These are phyloP conservation scores for Kokia cookei DNA, from an alignment of 441 rosid genomes.

Conservation along the genomic window DNA sequence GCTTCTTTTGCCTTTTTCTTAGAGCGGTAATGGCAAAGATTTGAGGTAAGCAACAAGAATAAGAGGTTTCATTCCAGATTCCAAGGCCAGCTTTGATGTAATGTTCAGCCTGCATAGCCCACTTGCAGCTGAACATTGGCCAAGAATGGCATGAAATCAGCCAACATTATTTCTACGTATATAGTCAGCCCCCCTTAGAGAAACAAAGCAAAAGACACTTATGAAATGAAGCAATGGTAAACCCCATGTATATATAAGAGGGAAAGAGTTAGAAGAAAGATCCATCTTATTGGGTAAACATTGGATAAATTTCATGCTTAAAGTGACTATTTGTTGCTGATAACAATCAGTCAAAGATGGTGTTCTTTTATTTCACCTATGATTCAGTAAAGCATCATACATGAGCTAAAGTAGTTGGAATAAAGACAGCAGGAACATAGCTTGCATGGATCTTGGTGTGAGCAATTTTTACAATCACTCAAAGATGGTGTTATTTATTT, in stretches of 20 bases:
- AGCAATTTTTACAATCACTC: too few relatives aligned
- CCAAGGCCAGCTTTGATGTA: conserved; percentile 83
- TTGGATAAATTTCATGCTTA: too few relatives aligned
- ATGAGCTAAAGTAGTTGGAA: not conserved
- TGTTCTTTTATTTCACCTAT: too few relatives aligned
- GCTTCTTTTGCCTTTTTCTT: conserved; percentile 68
- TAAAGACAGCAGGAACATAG: not conserved
- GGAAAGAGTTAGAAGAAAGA: not conserved
- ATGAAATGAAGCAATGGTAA: not conserved
- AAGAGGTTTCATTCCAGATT: conserved; percentile 82
- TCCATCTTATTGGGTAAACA: too few relatives aligned
- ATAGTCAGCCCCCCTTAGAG: not conserved
- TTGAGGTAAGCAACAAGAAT: conserved; percentile 72
- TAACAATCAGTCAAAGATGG: too few relatives aligned
- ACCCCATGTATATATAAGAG: not conserved
- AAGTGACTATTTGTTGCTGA: too few relatives aligned
- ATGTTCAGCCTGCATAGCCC: conserved; percentile 83
- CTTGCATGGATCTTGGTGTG: not conserved
- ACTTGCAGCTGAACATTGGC: conserved; percentile 75
- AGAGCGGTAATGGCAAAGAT: conserved; percentile 82
- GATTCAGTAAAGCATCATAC: not conserved
- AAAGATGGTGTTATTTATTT: too few relatives aligned
- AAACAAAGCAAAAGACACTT: not conserved
- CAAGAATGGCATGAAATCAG: conserved; percentile 53
- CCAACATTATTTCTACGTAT: conserved; percentile 15